Base-by-base conservation (phyloP, 441 rosid species). In the Eutrema salsugineum region DNA sequence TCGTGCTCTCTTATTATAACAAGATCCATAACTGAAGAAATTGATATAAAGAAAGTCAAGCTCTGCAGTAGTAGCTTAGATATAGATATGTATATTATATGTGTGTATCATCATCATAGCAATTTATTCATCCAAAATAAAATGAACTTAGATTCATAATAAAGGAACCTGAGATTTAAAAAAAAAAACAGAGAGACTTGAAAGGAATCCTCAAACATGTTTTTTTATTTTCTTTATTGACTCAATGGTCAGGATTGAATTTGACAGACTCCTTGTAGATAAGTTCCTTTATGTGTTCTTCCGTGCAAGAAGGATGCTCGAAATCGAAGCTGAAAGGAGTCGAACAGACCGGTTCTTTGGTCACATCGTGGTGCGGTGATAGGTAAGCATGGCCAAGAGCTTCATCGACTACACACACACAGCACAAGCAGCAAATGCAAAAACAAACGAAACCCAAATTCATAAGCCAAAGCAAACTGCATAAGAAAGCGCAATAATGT, bases 221-320 rank as follows among this genome's bases (percentile, higher is more conserved):
- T 27, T 46, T n/a, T 64, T 16, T n/a, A n/a, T n/a, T 12, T 36
- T 24, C 27, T 6, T 12, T 22, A 4, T 14, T 47, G 24, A 61
- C 68, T 75, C 53, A 75, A 4, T 77, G 70, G 64, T 77, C 77
- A 39, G 97, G 99, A 77, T 94, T 90, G 88, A 90, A 91, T 68
- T 83, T 87, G 57, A 86, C 86, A 16, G 99, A 84, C 79, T 95
- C 99, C 79, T 83, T 88, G 88, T 91, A 88, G 81, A 95, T 89
- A 56, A 91, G 96, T 81, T 93, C 98, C 80, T 95, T 93, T 71
- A 95, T 93, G 77, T 95, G 83, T 79, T 95, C 98, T 78, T 95
- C 99, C 2, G 96, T 87, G 80, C 91, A 88, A 12, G 98, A 78
- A 27, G 97, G 96, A 59, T 88, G 96, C 83, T 95, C 98, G 75